A percentile compares a stretch with the other conserved stretches of the same genome.
phyloP scores from a whole-genome alignment of 352 stramenopile species.

The Globisporangium recalcitrans region DNA sequence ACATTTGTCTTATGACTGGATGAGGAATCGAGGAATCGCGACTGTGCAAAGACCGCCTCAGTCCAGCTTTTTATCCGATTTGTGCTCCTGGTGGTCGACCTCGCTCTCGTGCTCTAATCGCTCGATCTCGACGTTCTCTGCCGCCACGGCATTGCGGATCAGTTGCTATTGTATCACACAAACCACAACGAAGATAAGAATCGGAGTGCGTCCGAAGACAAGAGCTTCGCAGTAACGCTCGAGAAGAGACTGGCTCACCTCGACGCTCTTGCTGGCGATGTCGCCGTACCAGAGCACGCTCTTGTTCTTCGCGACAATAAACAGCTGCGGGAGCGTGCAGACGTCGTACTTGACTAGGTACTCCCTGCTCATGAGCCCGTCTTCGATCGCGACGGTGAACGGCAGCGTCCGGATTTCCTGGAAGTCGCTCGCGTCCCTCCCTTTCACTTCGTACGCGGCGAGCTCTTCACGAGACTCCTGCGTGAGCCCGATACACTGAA shows the following conservation, averaged over 20 bases:
- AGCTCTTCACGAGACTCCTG: slow-evolving; percentile 66
- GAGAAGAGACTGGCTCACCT: slow-evolving; percentile 23
- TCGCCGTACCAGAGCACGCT: slow-evolving; percentile 56
- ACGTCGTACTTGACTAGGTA: slow-evolving; percentile 68
- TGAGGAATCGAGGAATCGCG: neutral
- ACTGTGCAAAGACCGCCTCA: neutral
- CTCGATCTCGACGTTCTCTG: slow-evolving; percentile 23
- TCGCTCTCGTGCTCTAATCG: neutral
- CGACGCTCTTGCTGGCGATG: slow-evolving; percentile 26
- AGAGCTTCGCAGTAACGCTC: neutral
- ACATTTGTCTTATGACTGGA: neutral
- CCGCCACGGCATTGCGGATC: slow-evolving; percentile 30
- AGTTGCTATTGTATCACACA: slow-evolving; percentile 10
- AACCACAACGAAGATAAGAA: neutral
- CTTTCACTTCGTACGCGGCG: slow-evolving; percentile 55
- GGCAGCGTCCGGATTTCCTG: slow-evolving; percentile 40
- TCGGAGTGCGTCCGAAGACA: neutral
- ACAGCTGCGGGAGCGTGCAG: slow-evolving; percentile 45
- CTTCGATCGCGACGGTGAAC: slow-evolving; percentile 66
- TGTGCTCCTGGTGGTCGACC: neutral
- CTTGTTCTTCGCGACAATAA: slow-evolving; percentile 55
- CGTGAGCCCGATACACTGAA: slow-evolving; percentile 63
- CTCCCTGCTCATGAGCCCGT: slow-evolving; percentile 65
- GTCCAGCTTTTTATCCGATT: slow-evolving; percentile 2
- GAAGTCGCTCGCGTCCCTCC: slow-evolving; percentile 48